These are phyloP conservation scores for Aspergillus costaricaensis DNA, from an alignment of 2,329 filamentous ascomycete genomes.

Conservation along the genomic window DNA sequence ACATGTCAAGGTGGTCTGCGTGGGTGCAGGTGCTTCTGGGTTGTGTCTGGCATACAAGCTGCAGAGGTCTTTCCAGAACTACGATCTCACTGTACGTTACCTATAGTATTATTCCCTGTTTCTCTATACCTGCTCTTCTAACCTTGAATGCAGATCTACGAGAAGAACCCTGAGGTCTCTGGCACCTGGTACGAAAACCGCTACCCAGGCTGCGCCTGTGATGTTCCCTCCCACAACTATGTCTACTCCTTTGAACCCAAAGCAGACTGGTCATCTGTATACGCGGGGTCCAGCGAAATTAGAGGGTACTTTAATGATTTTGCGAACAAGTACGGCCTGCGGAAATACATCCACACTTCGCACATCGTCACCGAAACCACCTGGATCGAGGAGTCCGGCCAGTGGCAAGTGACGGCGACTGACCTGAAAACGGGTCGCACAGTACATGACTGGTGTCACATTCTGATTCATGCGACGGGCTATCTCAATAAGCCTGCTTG, in stretches of 20 bases:
- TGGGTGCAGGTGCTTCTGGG: slow-evolving; percentile 19
- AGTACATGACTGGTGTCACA: background rate
- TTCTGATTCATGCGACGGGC: background rate
- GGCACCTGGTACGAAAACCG: slow-evolving; percentile 37
- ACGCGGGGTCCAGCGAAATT: slow-evolving; percentile 44
- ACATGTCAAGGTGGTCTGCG: slow-evolving; percentile 20
- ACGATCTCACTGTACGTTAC: background rate
- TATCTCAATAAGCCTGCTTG: slow-evolving; percentile 11
- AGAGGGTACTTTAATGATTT: slow-evolving; percentile 44
- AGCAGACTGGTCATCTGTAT: slow-evolving; percentile 45
- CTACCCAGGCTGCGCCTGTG: slow-evolving; percentile 41
- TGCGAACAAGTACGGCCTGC: slow-evolving; percentile 42
- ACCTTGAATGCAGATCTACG: slow-evolving; percentile 19
- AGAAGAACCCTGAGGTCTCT: slow-evolving; percentile 32
- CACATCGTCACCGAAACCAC: slow-evolving; percentile 30
- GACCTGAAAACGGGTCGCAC: background rate
- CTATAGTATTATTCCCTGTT: background rate
- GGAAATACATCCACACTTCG: slow-evolving; percentile 32
- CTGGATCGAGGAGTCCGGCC: slow-evolving; percentile 35
- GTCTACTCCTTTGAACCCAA: slow-evolving; percentile 47
- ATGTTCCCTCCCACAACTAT: slow-evolving; percentile 34
- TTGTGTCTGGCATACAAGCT: background rate
- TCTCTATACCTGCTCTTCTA: background rate
- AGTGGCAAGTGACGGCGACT: slow-evolving; percentile 18
- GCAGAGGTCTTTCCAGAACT: background rate